Conservation (phyloP, 208 protist genomes). For the Eutreptiella sp. region DNA sequence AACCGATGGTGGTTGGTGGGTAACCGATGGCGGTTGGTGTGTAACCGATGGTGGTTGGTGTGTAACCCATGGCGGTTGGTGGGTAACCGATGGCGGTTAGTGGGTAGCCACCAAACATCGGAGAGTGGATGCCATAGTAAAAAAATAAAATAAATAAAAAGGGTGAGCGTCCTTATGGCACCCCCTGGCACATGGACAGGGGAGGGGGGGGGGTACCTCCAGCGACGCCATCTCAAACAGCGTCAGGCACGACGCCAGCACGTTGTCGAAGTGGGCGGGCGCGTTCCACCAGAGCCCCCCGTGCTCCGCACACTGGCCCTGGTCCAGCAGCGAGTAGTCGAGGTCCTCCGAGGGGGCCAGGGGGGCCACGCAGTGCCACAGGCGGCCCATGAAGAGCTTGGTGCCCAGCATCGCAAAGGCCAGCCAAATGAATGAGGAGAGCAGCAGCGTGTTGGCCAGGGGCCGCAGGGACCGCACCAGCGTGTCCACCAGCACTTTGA, state of each 20-base stretch:
- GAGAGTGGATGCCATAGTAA: too few species aligned
- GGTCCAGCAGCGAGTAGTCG: conserved; percentile 10
- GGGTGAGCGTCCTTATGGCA: too few species aligned
- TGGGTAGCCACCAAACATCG: too few species aligned
- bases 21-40: too few species aligned
- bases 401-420: conserved; percentile 35
- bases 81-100: too few species aligned
- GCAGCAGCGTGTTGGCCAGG: conserved; percentile 26
- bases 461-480: conserved; percentile 4
- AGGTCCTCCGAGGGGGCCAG: conserved; percentile 13
- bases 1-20: too few species aligned
- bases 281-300: conserved; percentile 9
- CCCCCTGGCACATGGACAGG: too few species aligned
- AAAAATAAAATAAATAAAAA: too few species aligned
- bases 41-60: too few species aligned
- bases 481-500: conserved; percentile 20
- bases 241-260: conserved; percentile 3
- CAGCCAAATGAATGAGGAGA: conserved; percentile 24
- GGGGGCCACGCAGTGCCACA: conserved; percentile 1
- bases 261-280: conserved; percentile 30
- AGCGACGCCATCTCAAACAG: conserved; percentile 29
- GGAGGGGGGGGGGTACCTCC: too few species aligned
- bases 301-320: not conserved
- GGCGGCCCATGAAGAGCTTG: conserved; percentile 27
- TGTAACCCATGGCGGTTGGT: too few species aligned